A percentile compares a stretch with the other conserved stretches of the same genome.
Conservation (phyloP, 805 yeast genomes). For the Nakazawaea holstii region DNA sequence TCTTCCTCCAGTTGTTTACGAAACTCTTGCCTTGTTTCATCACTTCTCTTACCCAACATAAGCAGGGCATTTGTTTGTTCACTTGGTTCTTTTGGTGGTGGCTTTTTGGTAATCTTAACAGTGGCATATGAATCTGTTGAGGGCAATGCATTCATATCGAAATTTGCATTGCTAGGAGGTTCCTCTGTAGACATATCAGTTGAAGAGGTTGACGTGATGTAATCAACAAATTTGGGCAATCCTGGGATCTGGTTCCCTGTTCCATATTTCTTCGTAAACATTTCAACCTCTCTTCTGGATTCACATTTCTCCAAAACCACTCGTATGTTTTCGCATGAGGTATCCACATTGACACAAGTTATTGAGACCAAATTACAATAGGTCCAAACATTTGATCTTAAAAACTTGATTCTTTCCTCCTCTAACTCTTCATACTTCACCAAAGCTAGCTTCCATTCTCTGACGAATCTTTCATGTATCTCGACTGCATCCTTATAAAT, state of each 20-base stretch:
- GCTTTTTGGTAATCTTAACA: conserved; percentile 15
- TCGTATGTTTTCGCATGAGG: conserved; percentile 67
- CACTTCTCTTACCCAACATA: conserved; percentile 21
- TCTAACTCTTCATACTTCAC: conserved; percentile 64
- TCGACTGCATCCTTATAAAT: conserved; percentile 49
- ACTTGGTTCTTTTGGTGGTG: conserved; percentile 25
- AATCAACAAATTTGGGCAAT: conserved; percentile 64
- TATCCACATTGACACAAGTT: conserved; percentile 74
- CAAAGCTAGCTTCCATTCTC: conserved; percentile 67
- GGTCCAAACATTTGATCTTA: conserved; percentile 72
- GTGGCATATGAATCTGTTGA: conserved; percentile 15
- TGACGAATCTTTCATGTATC: conserved; percentile 55
- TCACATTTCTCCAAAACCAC: conserved; percentile 63
- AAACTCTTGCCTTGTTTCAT: conserved; percentile 24
- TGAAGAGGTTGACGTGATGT: conserved; percentile 20
- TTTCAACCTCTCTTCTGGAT: conserved; percentile 50
- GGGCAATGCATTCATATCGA: not conserved
- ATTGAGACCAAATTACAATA: conserved; percentile 71
- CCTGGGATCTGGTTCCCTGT: conserved; percentile 61
- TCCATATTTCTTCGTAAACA: conserved; percentile 47
- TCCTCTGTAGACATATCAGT: not conserved
- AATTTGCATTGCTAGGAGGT: not conserved
- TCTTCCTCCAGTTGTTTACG: conserved; percentile 20
- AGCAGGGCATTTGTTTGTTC: conserved; percentile 19
- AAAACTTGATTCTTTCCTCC: conserved; percentile 62